Conservation (phyloP, 306 rosid species). For the Potentilla sterilis region DNA sequence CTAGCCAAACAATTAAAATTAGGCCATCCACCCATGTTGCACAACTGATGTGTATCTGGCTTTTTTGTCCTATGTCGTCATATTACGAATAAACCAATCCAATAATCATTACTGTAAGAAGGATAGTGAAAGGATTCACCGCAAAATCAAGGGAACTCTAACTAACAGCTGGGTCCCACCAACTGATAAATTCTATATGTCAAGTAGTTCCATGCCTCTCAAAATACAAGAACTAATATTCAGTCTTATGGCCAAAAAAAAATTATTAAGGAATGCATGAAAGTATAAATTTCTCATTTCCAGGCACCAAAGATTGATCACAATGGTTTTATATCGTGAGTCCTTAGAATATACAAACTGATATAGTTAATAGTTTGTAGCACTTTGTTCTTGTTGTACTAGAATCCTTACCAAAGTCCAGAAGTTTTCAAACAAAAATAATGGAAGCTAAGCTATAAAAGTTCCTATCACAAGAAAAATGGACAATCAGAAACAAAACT, state of each 20-base stretch:
- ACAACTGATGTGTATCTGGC: neutral
- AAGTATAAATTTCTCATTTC: neutral
- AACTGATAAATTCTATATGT: neutral
- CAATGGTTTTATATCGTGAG: neutral
- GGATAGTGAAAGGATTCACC: neutral
- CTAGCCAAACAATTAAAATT: constrained; percentile 6
- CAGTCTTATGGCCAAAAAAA: neutral
- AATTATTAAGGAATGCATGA: neutral
- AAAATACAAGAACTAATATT: constrained; percentile 3
- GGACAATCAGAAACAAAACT: neutral
- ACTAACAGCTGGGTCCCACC: neutral
- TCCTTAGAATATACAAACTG: neutral
- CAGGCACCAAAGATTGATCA: neutral
- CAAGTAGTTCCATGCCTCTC: neutral
- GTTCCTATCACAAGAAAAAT: neutral
- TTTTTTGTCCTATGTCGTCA: neutral
- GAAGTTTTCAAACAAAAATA: neutral
- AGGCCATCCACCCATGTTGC: neutral
- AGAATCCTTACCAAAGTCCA: neutral
- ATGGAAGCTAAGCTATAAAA: neutral
- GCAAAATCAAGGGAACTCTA: neutral
- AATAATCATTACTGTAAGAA: neutral
- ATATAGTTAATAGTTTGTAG: neutral
- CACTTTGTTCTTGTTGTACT: neutral
- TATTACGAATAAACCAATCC: neutral